Evolutionary conservation across 495 filamentous ascomycete genomes (phyloP).

Genomic region (Talaromyces stipitatus): DNA sequence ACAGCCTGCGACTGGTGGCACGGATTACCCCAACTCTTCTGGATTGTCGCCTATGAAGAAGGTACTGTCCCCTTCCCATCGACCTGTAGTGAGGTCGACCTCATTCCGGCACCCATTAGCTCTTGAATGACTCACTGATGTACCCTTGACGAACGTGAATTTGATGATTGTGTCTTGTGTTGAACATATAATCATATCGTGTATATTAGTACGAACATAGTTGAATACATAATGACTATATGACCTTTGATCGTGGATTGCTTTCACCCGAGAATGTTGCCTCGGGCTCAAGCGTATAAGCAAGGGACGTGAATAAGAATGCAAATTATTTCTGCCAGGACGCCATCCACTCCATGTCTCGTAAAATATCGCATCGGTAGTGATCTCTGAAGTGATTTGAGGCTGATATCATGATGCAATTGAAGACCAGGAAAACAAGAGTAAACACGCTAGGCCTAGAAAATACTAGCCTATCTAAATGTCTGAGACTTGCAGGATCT

Average conservation of each 20-base stretch:
- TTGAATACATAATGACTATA: neutral
- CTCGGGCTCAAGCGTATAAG: too few species aligned
- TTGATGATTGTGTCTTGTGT: neutral
- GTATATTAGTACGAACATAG: neutral
- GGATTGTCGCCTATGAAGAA: constrained; percentile 22
- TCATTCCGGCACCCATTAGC: constrained; percentile 10
- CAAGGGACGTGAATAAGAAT: neutral
- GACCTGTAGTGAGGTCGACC: constrained; percentile 37
- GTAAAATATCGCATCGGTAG: too few species aligned
- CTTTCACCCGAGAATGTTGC: too few species aligned
- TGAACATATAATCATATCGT: neutral
- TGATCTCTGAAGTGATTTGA: neutral
- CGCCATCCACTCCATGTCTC: too few species aligned
- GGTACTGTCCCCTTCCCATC: constrained; percentile 20
- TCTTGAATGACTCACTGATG: constrained; percentile 3
- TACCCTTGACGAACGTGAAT: neutral
- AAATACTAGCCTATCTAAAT: neutral
- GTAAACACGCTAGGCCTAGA: neutral
- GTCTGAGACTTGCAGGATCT: constrained; percentile 4
- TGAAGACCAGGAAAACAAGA: neutral
- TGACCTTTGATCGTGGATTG: neutral
- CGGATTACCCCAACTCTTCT: constrained; percentile 48
- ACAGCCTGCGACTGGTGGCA: constrained; percentile 53
- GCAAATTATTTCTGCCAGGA: too few species aligned
- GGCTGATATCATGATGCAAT: neutral